These are phyloP conservation scores for Samsoniella hepiali DNA, from an alignment of 2,329 filamentous ascomycete species.

Conservation along the genomic window DNA sequence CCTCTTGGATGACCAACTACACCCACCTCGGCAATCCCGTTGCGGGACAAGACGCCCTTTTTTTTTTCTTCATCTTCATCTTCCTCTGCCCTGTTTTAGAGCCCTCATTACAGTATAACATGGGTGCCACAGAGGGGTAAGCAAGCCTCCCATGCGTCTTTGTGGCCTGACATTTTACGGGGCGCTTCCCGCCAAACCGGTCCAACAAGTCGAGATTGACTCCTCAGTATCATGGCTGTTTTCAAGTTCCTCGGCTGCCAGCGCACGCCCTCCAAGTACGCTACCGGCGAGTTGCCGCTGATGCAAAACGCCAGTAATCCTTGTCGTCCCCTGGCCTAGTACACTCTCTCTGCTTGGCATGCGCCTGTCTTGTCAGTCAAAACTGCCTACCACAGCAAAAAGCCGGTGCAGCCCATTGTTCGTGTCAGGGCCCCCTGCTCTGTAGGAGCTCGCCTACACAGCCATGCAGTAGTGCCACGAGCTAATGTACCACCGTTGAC, in stretches of 20 bases:
- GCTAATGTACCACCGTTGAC: constrained; percentile 19
- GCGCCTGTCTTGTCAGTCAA: not conserved
- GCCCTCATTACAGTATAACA: not conserved
- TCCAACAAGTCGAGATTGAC: not conserved
- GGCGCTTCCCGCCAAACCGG: constrained; percentile 7
- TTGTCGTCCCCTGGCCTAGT: not conserved
- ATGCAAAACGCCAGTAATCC: not conserved
- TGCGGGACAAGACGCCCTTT: not conserved
- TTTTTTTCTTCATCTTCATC: not conserved
- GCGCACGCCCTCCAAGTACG: not conserved
- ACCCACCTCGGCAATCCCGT: constrained; percentile 1
- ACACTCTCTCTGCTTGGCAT: not conserved
- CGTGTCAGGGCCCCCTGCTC: not conserved
- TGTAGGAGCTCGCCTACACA: not conserved
- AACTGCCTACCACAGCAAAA: not conserved
- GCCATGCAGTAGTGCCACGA: constrained; percentile 11
- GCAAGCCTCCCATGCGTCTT: not conserved
- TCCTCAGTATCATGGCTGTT: not conserved
- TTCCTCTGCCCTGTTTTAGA: not conserved
- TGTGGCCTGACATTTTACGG: constrained; percentile 13
- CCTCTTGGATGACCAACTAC: not conserved
- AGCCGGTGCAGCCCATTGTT: not conserved
- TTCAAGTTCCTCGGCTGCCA: not conserved
- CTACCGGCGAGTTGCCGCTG: not conserved
- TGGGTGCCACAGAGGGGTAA: constrained; percentile 4